Conservation (phyloP, 2,329 filamentous ascomycete species). For the Sordariomycetes sp. region DNA sequence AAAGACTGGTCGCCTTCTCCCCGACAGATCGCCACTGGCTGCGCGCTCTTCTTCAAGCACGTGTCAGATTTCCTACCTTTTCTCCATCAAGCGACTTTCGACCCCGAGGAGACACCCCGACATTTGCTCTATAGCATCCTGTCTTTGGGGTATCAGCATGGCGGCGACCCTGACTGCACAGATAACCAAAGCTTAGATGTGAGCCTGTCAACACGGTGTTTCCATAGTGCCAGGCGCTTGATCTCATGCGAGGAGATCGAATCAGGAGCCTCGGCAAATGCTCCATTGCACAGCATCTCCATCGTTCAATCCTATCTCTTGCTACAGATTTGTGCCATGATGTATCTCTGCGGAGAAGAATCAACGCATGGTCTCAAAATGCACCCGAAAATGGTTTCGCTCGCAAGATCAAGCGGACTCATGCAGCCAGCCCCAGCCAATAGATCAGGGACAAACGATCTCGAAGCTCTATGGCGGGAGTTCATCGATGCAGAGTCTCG, state of each 20-base stretch:
- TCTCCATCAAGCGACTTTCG: conserved; percentile 24
- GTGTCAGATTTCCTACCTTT: conserved; percentile 27
- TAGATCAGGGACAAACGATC: conserved; percentile 15
- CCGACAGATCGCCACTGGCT: conserved; percentile 19
- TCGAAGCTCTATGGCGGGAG: conserved; percentile 27
- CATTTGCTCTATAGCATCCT: conserved; percentile 24
- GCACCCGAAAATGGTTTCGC: conserved; percentile 28
- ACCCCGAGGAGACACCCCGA: conserved; percentile 11
- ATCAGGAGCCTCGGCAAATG: conserved; percentile 6
- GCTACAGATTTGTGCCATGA: conserved; percentile 30
- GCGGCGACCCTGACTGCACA: conserved; percentile 21
- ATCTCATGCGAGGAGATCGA: conserved; percentile 12
- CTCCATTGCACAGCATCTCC: conserved; percentile 8
- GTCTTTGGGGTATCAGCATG: conserved; percentile 26
- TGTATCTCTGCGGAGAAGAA: conserved; percentile 27
- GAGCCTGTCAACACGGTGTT: conserved; percentile 21
- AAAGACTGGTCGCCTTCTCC: conserved; percentile 20
- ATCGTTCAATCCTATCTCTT: conserved; percentile 27
- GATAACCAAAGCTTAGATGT: conserved; percentile 14
- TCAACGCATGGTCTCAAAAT: conserved; percentile 25
- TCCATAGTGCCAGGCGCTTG: conserved; percentile 18
- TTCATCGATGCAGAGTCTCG: conserved; percentile 26
- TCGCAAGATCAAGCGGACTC: conserved; percentile 22
- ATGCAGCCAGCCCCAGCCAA: conserved; percentile 19
- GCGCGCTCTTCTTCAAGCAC: conserved; percentile 23